These are phyloP conservation scores for Teratosphaeria nubilosa DNA, from an alignment of 2,329 filamentous ascomycete genomes.

Conservation along the genomic window DNA sequence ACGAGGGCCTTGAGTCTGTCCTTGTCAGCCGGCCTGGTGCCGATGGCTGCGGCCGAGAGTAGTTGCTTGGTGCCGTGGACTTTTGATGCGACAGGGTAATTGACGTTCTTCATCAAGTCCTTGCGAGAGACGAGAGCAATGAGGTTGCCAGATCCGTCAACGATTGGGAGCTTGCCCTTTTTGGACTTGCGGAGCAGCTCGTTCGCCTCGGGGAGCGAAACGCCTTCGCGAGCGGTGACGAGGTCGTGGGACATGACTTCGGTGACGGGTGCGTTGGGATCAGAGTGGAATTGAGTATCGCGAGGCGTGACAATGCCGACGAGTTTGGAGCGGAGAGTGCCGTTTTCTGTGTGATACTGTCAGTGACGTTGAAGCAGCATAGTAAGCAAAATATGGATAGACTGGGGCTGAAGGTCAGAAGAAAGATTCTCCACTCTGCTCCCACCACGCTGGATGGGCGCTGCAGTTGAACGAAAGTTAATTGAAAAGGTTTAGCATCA, in stretches of 20 bases:
- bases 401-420: conserved; percentile 14
- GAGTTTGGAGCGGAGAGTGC: conserved; percentile 88
- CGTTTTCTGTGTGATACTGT: conserved; percentile 55
- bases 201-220: conserved; percentile 82
- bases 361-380: background rate
- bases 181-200: conserved; percentile 86
- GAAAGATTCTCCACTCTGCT: conserved; percentile 23
- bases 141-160: conserved; percentile 38
- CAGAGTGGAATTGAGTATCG: conserved; percentile 91
- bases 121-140: conserved; percentile 86
- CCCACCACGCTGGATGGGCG: conserved; percentile 37
- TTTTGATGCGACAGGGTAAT: conserved; percentile 95
- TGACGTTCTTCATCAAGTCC: conserved; percentile 96
- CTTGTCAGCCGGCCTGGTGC: conserved; percentile 91
- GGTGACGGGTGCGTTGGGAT: conserved; percentile 61
- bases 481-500: conserved; percentile 69
- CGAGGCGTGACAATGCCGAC: conserved; percentile 96
- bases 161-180: conserved; percentile 62
- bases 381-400: background rate
- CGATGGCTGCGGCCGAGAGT: conserved; percentile 88
- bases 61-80: conserved; percentile 95
- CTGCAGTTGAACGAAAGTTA: conserved; percentile 99
- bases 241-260: conserved; percentile 94
- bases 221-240: conserved; percentile 73
- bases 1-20: conserved; percentile 74